Evolutionary conservation across 2,329 filamentous ascomycete genomes (phyloP).

Genomic region (Paracamarosporium sp.): DNA sequence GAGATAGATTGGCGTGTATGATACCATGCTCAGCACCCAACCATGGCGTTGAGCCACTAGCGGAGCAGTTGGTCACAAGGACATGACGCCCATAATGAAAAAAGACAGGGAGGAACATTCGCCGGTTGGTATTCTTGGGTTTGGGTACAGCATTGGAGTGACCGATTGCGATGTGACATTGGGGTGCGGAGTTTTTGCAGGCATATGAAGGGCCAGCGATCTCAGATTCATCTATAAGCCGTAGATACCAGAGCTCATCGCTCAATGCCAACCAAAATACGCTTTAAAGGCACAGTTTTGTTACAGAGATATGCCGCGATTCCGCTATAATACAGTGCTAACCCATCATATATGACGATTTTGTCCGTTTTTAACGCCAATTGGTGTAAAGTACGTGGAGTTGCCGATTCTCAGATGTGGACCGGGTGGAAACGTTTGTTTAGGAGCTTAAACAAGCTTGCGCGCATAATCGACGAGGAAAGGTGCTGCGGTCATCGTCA

Average conservation of each 20-base stretch:
- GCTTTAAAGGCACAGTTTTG: constrained; percentile 7
- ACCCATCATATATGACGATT: background rate
- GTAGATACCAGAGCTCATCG: constrained; percentile 10
- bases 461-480: constrained; percentile 62
- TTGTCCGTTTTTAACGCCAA: background rate
- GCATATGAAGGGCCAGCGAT: background rate
- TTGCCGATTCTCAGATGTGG: background rate
- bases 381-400: background rate
- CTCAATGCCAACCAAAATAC: background rate
- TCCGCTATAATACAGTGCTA: background rate
- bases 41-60: background rate
- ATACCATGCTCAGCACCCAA: background rate
- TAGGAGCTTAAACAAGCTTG: constrained; percentile 54
- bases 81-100: background rate
- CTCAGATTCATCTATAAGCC: constrained; percentile 10
- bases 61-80: background rate
- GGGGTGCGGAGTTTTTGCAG: background rate
- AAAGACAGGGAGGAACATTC: background rate
- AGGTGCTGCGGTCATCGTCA: constrained; percentile 51
- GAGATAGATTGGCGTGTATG: background rate
- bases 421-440: background rate
- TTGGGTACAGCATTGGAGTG: background rate
- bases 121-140: background rate
- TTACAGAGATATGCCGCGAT: too few relatives aligned
- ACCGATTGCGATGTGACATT: background rate